Conservation (phyloP, 805 yeast genomes). For the Zygosaccharomyces lentus region DNA sequence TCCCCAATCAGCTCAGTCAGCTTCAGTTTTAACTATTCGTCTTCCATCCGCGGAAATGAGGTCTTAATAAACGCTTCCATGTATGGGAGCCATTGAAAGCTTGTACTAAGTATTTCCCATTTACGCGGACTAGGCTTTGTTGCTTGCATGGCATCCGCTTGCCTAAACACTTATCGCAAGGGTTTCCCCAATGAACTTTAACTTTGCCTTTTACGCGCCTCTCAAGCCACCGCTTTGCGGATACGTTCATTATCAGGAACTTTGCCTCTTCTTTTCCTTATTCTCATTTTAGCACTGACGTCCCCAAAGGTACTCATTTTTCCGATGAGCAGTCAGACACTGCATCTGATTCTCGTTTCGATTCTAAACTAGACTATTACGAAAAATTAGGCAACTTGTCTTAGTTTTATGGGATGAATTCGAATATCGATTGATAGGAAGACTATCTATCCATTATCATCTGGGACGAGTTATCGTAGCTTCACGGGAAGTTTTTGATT, state of each 20-base stretch:
- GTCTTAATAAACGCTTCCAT: conserved; percentile 12
- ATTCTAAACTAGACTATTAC: too few species aligned
- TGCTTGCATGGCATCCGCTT: conserved; percentile 7
- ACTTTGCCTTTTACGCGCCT: conserved; percentile 11
- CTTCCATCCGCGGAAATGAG: conserved; percentile 10
- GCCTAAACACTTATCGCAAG: conserved; percentile 9
- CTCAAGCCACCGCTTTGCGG: conserved; percentile 11
- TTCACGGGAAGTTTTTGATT: too few species aligned
- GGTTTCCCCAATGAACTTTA: conserved; percentile 9
- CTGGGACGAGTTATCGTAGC: too few species aligned
- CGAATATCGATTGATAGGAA: too few species aligned
- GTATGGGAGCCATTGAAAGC: conserved; percentile 7
- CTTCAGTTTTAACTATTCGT: conserved; percentile 9
- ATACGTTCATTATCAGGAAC: conserved; percentile 13
- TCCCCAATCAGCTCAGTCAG: conserved; percentile 11
- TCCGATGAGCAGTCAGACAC: not conserved
- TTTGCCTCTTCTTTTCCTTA: conserved; percentile 9
- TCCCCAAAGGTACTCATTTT: not conserved
- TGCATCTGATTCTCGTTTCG: not conserved
- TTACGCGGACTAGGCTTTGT: conserved; percentile 7
- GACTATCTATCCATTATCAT: too few species aligned
- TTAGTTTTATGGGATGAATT: too few species aligned
- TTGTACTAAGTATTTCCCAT: too few species aligned
- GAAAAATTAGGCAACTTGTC: too few species aligned
- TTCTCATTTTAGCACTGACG: not conserved